These are phyloP conservation scores for Hypoxylon fragiforme DNA, from an alignment of 495 filamentous ascomycete species.

Conservation along the genomic window DNA sequence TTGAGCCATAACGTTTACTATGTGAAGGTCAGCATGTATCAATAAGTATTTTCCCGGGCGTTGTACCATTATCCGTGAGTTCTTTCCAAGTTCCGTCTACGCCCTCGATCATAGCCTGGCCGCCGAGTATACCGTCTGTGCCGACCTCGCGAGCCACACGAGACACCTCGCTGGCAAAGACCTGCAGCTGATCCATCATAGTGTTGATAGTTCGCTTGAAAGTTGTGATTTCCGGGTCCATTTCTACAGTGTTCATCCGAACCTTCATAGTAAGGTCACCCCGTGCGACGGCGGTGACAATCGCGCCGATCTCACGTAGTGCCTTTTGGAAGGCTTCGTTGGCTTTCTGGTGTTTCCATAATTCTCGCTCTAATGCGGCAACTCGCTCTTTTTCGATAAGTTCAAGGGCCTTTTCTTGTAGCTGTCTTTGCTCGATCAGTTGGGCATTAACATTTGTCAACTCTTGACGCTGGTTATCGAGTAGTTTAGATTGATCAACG, in stretches of 20 bases:
- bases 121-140: slow-evolving; percentile 95
- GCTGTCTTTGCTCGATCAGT: slow-evolving; percentile 65
- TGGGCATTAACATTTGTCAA: slow-evolving; percentile 69
- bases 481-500: slow-evolving; percentile 76
- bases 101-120: slow-evolving; percentile 90
- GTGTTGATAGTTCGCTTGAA: slow-evolving; percentile 98
- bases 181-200: slow-evolving; percentile 98
- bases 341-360: slow-evolving; percentile 95
- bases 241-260: slow-evolving; percentile 90
- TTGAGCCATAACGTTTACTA: slow-evolving; percentile 97
- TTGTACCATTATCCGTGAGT: slow-evolving; percentile 85
- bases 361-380: slow-evolving; percentile 76
- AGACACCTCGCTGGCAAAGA: slow-evolving; percentile 96
- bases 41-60: slow-evolving; percentile 4
- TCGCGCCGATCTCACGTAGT: slow-evolving; percentile 92
- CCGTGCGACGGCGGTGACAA: slow-evolving; percentile 92
- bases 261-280: slow-evolving; percentile 98
- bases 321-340: slow-evolving; percentile 99
- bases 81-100: slow-evolving; percentile 99
- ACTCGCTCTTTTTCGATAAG: slow-evolving; percentile 58
- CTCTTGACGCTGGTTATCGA: slow-evolving; percentile 72
- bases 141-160: slow-evolving; percentile 95
- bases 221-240: slow-evolving; percentile 98
- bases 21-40: slow-evolving; percentile 21
- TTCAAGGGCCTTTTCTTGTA: slow-evolving; percentile 63